Evolutionary conservation across 2,329 filamentous ascomycete species (phyloP), one percentile per base, ranked within the genome.

Genomic region (Pseudogymnoascus sp.): DNA sequence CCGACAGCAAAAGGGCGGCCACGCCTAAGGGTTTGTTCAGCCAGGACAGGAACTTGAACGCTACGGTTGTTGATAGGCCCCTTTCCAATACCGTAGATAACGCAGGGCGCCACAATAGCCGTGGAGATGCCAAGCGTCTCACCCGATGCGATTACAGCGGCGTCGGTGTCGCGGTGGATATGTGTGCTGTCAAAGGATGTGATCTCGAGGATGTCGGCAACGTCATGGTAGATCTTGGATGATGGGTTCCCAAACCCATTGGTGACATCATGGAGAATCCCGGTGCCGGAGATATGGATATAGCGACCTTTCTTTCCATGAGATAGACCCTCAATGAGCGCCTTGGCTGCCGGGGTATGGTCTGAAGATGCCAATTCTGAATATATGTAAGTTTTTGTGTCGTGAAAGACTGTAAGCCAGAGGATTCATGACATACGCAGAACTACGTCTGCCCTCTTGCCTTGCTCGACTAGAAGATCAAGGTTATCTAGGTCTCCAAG

Each of bases 51-150:
- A 0, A 80, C 73, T 65, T 85, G 82, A 1, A 78, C 73, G 23
- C 78, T 81, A 7, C 77, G 75, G 43, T 76, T 73, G 38, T 83
- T 83, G 63, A 79, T 78, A 0, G 81, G 79, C 0, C 84, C 84
- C 16, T 82, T 74, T 1, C 83, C 83, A 1, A 23, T 16, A 6
- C 78, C 83, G 66, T 83, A 85, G 66, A 87, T 85, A 2, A 77
- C 79, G 0, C 82, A 81, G 11, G 84, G 84, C 64, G 79, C 83
- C 3, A 87, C 77, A 25, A 87, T 79, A 21, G 77, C 83, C 0
- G 81, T 82, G 68, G 79, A 80, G 23, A 84, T 73, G 2, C 73
- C 72, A 2, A 60, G 37, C 28, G 59, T 23, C 28, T 63, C 62
- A n/a, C 77, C 76, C 28, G 53, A 56, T 2, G 71, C 72, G 65